These are phyloP conservation scores for Metschnikowia amazonensis DNA, from an alignment of 805 yeast genomes.

Conservation along the genomic window DNA sequence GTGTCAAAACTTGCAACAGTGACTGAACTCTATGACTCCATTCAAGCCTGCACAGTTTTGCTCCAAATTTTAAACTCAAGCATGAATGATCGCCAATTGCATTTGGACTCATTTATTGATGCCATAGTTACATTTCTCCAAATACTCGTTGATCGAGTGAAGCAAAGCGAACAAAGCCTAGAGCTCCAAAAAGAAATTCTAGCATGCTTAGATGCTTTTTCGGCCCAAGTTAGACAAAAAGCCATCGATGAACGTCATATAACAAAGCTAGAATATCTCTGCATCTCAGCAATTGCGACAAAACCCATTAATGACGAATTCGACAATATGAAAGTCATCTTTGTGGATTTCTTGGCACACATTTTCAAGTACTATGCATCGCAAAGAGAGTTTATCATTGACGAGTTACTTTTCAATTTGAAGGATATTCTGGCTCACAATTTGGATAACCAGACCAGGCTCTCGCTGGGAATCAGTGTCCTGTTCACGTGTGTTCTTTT, in stretches of 20 bases:
- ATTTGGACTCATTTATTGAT: constrained; percentile 42
- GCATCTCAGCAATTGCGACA: constrained; percentile 39
- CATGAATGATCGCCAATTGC: constrained; percentile 41
- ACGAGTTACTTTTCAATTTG: constrained; percentile 53
- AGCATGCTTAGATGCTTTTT: constrained; percentile 11
- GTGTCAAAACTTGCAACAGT: constrained; percentile 17
- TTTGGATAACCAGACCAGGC: neutral
- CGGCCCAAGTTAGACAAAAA: constrained; percentile 14
- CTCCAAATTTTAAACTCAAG: constrained; percentile 40
- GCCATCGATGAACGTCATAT: constrained; percentile 45
- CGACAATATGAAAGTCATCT: constrained; percentile 25
- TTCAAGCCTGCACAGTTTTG: constrained; percentile 34
- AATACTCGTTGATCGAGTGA: constrained; percentile 26
- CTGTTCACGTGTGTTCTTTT: constrained; percentile 48
- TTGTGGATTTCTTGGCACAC: constrained; percentile 27
- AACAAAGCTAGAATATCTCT: constrained; percentile 57
- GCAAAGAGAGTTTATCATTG: constrained; percentile 59
- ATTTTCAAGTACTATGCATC: constrained; percentile 41
- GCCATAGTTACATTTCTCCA: constrained; percentile 40
- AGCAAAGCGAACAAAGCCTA: constrained; percentile 10
- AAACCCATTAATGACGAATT: constrained; percentile 22
- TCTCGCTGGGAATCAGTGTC: constrained; percentile 27
- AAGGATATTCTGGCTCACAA: constrained; percentile 21
- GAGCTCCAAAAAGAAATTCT: neutral
- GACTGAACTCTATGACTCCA: constrained; percentile 21